A percentile compares a stretch with the other conserved stretches of the same genome.
Conservation (phyloP, 495 filamentous ascomycete species). For the Lasiosphaeria miniovina region DNA sequence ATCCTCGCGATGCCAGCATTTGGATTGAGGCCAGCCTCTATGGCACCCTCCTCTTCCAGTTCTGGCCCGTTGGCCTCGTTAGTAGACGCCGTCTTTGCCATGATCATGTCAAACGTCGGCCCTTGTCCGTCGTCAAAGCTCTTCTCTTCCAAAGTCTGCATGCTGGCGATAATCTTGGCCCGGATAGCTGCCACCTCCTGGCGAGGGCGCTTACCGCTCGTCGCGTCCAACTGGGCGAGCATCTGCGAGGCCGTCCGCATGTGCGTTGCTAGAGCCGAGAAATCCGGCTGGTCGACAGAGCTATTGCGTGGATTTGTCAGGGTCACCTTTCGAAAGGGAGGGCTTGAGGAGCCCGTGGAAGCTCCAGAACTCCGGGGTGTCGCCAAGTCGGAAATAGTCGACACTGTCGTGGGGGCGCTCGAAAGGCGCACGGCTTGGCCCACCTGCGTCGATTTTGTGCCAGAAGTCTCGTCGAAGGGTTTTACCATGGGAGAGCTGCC, state of each 20-base stretch:
- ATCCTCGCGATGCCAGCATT: conserved; percentile 70
- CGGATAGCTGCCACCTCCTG: conserved; percentile 72
- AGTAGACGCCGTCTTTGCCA: conserved; percentile 53
- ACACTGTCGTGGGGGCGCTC: conserved; percentile 53
- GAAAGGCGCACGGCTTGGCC: conserved; percentile 47
- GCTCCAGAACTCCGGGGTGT: conserved; percentile 59
- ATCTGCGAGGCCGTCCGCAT: conserved; percentile 79
- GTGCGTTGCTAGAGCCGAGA: conserved; percentile 72
- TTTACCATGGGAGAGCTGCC: conserved; percentile 64
- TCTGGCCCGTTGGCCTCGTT: conserved; percentile 25
- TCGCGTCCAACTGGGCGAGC: conserved; percentile 72
- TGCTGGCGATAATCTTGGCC: conserved; percentile 75
- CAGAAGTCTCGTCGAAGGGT: conserved; percentile 35
- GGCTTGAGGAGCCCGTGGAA: conserved; percentile 58
- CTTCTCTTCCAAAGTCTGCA: conserved; percentile 79
- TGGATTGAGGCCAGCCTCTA: conserved; percentile 50
- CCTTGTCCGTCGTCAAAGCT: conserved; percentile 62
- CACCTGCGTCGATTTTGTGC: conserved; percentile 15
- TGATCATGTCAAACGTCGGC: conserved; percentile 70
- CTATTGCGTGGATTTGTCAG: conserved; percentile 41
- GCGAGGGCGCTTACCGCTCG: conserved; percentile 65
- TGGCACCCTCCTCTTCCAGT: conserved; percentile 35
- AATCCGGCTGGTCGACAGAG: conserved; percentile 60
- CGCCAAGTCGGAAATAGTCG: conserved; percentile 45
- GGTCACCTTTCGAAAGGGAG: conserved; percentile 50